These are phyloP conservation scores for Fusarium sp. DNA, from an alignment of 2,329 filamentous ascomycete species.

Conservation along the genomic window DNA sequence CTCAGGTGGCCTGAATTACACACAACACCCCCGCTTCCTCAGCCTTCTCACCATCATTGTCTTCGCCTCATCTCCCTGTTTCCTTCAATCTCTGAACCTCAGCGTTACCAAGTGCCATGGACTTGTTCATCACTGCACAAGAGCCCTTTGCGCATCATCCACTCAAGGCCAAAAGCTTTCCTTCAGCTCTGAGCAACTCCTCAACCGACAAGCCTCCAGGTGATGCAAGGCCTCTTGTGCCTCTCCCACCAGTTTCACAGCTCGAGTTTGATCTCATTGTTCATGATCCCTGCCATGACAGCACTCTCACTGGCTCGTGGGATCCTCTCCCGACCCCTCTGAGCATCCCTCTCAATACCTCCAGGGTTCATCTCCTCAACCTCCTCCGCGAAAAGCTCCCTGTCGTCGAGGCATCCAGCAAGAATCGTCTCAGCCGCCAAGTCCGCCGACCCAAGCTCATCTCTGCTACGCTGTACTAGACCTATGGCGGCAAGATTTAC, in stretches of 20 bases:
- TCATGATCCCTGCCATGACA: slow-evolving; percentile 35
- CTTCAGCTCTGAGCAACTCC: slow-evolving; percentile 2
- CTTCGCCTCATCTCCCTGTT: neutral
- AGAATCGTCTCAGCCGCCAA: neutral
- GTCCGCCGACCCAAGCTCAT: slow-evolving; percentile 34
- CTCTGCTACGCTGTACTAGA: slow-evolving; percentile 37
- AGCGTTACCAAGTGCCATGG: slow-evolving; percentile 17
- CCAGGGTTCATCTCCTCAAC: slow-evolving; percentile 40
- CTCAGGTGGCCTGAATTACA: neutral
- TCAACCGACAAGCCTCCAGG: slow-evolving; percentile 12
- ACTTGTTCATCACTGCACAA: slow-evolving; percentile 41
- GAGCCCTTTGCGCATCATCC: slow-evolving; percentile 38
- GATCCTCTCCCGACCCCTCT: slow-evolving; percentile 32
- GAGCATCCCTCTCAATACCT: slow-evolving; percentile 26
- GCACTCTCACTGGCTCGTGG: slow-evolving; percentile 40
- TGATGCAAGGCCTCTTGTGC: neutral
- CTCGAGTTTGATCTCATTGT: slow-evolving; percentile 41
- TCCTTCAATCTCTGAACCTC: neutral
- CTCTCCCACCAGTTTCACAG: neutral
- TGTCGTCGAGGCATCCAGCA: neutral
- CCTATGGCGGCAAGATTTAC: slow-evolving; percentile 37
- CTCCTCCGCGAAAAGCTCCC: slow-evolving; percentile 38
- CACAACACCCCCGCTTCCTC: neutral
- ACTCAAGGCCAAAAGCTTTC: slow-evolving; percentile 31
- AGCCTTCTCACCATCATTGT: neutral